A percentile compares a stretch with the other conserved stretches of the same genome.
Conservation (phyloP, 371 early-diverging fungal species). For the Syncephalis plumigaleata region DNA sequence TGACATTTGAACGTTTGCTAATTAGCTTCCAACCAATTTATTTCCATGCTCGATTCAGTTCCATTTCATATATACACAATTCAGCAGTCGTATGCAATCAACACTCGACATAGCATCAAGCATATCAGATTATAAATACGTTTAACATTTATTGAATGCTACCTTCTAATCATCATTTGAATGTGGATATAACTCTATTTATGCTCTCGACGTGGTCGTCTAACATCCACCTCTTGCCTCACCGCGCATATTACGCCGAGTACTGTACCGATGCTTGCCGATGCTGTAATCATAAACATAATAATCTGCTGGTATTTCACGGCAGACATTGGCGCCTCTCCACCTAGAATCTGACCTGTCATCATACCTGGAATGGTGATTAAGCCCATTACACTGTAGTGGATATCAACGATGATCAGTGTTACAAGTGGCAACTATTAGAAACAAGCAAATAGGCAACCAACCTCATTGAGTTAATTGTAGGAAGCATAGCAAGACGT, state of each 20-base stretch:
- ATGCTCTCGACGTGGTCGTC: no score
- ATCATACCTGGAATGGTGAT: conserved; percentile 13
- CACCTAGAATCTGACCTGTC: conserved; percentile 11
- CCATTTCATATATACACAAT: no score
- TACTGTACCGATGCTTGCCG: conserved; percentile 4
- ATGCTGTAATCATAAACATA: conserved; percentile 11
- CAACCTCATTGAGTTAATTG: conserved; percentile 59
- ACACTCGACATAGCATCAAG: no score
- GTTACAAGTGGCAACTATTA: neutral
- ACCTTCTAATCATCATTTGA: no score
- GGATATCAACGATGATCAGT: neutral
- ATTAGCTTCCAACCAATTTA: no score
- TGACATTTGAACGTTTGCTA: no score
- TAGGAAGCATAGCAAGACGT: conserved; percentile 59
- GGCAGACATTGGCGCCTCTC: conserved; percentile 6
- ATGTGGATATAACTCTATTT: no score
- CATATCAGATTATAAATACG: no score
- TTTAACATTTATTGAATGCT: no score
- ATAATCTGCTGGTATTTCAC: conserved; percentile 12
- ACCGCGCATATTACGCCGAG: neutral
- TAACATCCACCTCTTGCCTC: no score
- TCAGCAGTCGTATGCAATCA: no score
- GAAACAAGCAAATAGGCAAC: neutral
- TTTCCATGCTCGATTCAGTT: no score
- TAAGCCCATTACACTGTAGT: conserved; percentile 10